A percentile compares a stretch with the other conserved stretches of the same genome.
Evolutionary conservation across 2,329 filamentous ascomycete genomes (phyloP).

Genomic region (Elsinoe arachidis): DNA sequence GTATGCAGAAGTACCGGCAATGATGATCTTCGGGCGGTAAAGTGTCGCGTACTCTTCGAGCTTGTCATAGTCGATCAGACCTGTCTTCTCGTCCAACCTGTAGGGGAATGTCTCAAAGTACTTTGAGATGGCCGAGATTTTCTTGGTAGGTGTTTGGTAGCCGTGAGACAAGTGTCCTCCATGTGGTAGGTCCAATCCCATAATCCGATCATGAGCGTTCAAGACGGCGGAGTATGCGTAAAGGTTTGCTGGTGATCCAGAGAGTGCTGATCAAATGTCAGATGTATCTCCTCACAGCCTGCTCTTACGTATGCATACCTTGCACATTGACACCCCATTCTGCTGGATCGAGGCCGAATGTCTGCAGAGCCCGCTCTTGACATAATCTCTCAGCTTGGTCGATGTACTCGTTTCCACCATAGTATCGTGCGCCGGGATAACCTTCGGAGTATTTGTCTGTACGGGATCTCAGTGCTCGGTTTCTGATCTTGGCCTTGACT

Average conservation of each 20-base stretch:
- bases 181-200: constrained; percentile 94
- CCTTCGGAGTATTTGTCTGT: constrained; percentile 92
- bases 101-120: constrained; percentile 99
- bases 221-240: constrained; percentile 89
- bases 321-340: constrained; percentile 98
- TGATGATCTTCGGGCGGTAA: constrained; percentile 91
- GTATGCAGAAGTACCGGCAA: constrained; percentile 96
- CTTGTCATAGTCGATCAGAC: constrained; percentile 92
- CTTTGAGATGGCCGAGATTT: constrained; percentile 91
- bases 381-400: constrained; percentile 83
- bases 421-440: constrained; percentile 92
- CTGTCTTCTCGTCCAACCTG: constrained; percentile 78
- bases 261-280: constrained; percentile 42
- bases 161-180: constrained; percentile 94
- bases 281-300: neutral
- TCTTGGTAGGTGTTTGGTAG: constrained; percentile 79
- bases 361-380: constrained; percentile 79
- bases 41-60: constrained; percentile 83
- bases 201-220: constrained; percentile 85
- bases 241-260: constrained; percentile 66
- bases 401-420: constrained; percentile 94
- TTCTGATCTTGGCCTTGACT: neutral
- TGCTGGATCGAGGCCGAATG: constrained; percentile 72
- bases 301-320: constrained; percentile 38
- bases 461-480: neutral